These are phyloP conservation scores for Lactifluus rugatus DNA, from an alignment of 768 basidiomycete species.

Conservation along the genomic window DNA sequence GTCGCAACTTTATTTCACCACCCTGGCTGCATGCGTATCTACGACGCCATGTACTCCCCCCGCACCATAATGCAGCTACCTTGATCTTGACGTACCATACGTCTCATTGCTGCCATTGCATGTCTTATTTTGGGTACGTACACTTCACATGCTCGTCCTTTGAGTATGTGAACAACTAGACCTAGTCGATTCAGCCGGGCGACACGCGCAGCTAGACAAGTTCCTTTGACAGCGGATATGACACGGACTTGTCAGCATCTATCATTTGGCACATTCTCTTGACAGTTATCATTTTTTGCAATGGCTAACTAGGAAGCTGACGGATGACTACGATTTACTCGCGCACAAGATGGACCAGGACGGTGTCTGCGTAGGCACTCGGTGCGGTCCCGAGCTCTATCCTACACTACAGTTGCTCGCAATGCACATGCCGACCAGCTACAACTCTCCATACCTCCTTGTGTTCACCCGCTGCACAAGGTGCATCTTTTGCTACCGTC, in stretches of 20 bases:
- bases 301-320: slow-evolving; percentile 56
- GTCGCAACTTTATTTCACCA: no score
- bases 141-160: slow-evolving; percentile 73
- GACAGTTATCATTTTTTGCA: slow-evolving; percentile 30
- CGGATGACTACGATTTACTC: slow-evolving; percentile 88
- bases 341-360: slow-evolving; percentile 68
- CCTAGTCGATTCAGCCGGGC: slow-evolving; percentile 48
- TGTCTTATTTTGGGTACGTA: slow-evolving; percentile 51
- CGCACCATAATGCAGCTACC: no score
- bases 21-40: no score
- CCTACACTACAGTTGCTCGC: slow-evolving; percentile 71
- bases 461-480: slow-evolving; percentile 2
- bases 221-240: slow-evolving; percentile 40
- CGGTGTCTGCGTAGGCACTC: slow-evolving; percentile 53
- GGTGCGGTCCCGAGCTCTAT: slow-evolving; percentile 84
- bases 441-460: slow-evolving; percentile 14
- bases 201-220: slow-evolving; percentile 29
- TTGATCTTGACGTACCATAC: no score
- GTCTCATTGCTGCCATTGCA: no score
- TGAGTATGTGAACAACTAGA: slow-evolving; percentile 74
- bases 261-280: slow-evolving; percentile 37
- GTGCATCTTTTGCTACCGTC: neutral
- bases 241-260: no score
- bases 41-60: no score
- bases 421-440: slow-evolving; percentile 18